A percentile compares a stretch with the other conserved stretches of the same genome.
phyloP scores from a whole-genome alignment of 2,329 filamentous ascomycete genomes.

The Ilyonectria robusta region DNA sequence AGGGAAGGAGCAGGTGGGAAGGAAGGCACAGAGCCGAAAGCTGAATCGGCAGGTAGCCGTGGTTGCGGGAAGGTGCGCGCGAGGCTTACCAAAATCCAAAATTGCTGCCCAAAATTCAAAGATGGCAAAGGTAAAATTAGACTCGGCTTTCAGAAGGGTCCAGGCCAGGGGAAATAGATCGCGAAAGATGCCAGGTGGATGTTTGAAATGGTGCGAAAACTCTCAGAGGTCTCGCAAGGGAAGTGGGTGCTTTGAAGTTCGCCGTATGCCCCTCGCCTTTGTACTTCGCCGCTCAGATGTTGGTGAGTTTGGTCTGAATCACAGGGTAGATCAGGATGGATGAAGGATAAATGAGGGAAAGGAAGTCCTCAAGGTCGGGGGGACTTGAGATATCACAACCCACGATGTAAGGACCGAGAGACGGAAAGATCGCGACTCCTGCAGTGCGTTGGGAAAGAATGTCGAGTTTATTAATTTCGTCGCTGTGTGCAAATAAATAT shows the following conservation, averaged over 20 bases:
- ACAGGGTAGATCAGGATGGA: neutral
- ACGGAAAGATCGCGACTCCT: neutral
- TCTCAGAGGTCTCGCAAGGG: neutral
- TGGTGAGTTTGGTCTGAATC: neutral
- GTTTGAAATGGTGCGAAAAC: neutral
- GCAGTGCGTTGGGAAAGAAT: neutral
- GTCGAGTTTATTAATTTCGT: neutral
- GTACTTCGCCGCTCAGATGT: neutral
- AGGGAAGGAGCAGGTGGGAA: slow-evolving; percentile 1
- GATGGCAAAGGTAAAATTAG: neutral
- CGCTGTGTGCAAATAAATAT: neutral
- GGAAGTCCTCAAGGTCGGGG: neutral
- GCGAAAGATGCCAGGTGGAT: neutral
- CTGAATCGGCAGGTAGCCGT: neutral
- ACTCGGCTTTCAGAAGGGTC: neutral
- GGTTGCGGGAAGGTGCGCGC: neutral
- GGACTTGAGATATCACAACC: neutral
- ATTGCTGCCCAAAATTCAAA: slow-evolving; percentile 3
- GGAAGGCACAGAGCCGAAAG: slow-evolving; percentile 1
- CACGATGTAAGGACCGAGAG: neutral
- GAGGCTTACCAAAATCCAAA: slow-evolving; percentile 14
- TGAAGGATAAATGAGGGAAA: neutral
- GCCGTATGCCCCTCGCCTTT: neutral
- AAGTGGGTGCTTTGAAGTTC: neutral
- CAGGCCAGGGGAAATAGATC: neutral